phyloP scores from a whole-genome alignment of 768 basidiomycete genomes.

The Hydnum rufescens region DNA sequence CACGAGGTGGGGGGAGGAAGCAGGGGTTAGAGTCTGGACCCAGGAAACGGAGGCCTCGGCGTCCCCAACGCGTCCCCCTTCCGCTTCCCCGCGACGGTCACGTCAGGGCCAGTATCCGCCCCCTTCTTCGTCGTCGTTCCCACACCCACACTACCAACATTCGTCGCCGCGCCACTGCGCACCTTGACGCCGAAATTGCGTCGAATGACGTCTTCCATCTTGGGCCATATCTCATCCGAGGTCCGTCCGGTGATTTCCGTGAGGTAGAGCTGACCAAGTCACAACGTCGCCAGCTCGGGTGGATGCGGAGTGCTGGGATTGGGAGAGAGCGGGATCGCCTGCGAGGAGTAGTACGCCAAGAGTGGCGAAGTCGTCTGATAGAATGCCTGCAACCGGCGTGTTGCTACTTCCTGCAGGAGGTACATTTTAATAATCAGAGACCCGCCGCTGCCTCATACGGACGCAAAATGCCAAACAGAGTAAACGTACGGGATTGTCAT shows the following conservation, averaged over 20 bases:
- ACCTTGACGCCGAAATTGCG: neutral
- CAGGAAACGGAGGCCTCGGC: too few relatives aligned
- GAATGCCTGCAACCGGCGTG: constrained; percentile 54
- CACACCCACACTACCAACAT: neutral
- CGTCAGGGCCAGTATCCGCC: too few relatives aligned
- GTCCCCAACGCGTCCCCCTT: too few relatives aligned
- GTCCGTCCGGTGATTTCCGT: constrained; percentile 49
- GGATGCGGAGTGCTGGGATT: constrained; percentile 10
- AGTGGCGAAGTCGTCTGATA: constrained; percentile 66
- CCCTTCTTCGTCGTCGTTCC: too few relatives aligned
- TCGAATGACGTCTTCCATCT: constrained; percentile 40
- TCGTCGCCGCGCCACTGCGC: neutral
- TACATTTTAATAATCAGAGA: neutral
- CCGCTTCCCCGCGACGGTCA: too few relatives aligned
- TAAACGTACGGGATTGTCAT: constrained; percentile 63
- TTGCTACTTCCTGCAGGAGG: constrained; percentile 44
- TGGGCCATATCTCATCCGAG: constrained; percentile 81
- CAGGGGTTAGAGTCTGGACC: too few relatives aligned
- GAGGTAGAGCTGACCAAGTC: constrained; percentile 22
- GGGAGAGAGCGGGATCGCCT: neutral
- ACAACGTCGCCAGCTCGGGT: constrained; percentile 13
- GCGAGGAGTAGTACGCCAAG: constrained; percentile 38
- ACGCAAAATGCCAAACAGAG: neutral
- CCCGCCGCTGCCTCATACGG: too few relatives aligned
- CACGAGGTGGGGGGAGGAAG: too few relatives aligned